phyloP scores from a whole-genome alignment of 1,139 yeast genomes.

The Taphrina communis region DNA sequence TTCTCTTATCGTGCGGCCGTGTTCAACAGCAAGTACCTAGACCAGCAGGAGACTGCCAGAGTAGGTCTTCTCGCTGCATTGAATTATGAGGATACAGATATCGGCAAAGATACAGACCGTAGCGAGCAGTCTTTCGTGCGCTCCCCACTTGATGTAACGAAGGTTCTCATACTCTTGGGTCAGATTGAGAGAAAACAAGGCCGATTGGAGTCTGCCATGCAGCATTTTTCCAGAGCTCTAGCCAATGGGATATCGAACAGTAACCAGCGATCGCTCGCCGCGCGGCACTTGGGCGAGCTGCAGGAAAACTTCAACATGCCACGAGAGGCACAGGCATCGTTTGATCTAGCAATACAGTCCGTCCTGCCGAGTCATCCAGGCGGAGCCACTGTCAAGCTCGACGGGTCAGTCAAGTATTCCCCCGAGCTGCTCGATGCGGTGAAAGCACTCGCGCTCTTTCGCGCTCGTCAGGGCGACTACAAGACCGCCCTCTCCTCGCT shows the following conservation, averaged over 20 bases:
- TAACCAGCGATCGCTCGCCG: slow-evolving; percentile 18
- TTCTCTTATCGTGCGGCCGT: slow-evolving; percentile 38
- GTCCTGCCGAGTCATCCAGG: slow-evolving; percentile 18
- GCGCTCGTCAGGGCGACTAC: slow-evolving; percentile 24
- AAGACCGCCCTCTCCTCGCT: slow-evolving; percentile 26
- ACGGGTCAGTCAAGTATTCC: slow-evolving; percentile 7
- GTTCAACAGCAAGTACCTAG: slow-evolving; percentile 27
- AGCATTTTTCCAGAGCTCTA: slow-evolving; percentile 17
- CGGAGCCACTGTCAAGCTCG: slow-evolving; percentile 14
- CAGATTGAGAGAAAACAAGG: slow-evolving; percentile 26
- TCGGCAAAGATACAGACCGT: neutral
- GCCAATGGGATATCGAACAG: neutral
- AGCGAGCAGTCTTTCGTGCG: neutral
- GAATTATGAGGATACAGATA: neutral
- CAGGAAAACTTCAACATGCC: slow-evolving; percentile 21
- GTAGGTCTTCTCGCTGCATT: slow-evolving; percentile 1
- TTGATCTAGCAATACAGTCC: slow-evolving; percentile 27
- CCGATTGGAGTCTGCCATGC: slow-evolving; percentile 3
- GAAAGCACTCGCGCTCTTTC: slow-evolving; percentile 30
- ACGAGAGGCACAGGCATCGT: slow-evolving; percentile 17
- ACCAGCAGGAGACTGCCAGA: slow-evolving; percentile 26
- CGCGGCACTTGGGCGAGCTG: slow-evolving; percentile 33
- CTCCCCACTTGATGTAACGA: neutral
- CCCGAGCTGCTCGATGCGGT: slow-evolving; percentile 26
- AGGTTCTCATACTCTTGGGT: slow-evolving; percentile 20